These are phyloP conservation scores for Diaporthe australafricana DNA, from an alignment of 2,329 filamentous ascomycete species.

Conservation along the genomic window DNA sequence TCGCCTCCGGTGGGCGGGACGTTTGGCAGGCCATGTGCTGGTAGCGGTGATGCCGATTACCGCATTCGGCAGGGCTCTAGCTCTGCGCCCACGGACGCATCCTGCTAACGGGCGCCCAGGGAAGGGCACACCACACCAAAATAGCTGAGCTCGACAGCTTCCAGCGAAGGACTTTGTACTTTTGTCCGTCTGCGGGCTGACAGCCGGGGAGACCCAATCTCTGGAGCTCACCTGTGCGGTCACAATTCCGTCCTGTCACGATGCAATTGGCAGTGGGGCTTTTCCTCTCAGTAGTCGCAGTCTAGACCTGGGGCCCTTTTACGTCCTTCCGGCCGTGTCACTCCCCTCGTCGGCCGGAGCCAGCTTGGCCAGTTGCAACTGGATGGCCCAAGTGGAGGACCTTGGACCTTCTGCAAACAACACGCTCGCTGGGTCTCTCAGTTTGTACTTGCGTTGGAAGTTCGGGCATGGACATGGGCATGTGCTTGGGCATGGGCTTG, in stretches of 20 bases:
- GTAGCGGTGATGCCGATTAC: conserved; percentile 37
- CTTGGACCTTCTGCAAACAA: conserved; percentile 29
- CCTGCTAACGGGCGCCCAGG: conserved; percentile 32
- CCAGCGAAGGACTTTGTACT: conserved; percentile 33
- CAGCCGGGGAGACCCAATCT: neutral
- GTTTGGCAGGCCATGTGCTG: conserved; percentile 35
- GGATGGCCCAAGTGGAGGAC: conserved; percentile 3
- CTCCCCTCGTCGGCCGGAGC: conserved; percentile 16
- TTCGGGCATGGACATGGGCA: conserved; percentile 22
- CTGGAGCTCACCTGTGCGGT: neutral
- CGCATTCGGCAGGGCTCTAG: conserved; percentile 38
- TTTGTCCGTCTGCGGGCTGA: conserved; percentile 28
- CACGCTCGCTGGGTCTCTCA: conserved; percentile 2
- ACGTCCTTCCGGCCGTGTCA: conserved; percentile 13
- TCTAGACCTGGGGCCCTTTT: conserved; percentile 5
- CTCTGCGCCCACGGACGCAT: conserved; percentile 31
- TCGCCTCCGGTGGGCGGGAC: conserved; percentile 29
- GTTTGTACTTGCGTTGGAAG: conserved; percentile 25
- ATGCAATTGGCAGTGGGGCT: conserved; percentile 28
- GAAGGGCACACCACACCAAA: conserved; percentile 19
- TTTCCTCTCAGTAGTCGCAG: neutral
- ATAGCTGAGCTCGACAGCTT: conserved; percentile 12
- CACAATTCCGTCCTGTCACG: conserved; percentile 32
- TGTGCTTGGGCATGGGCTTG: conserved; percentile 17
- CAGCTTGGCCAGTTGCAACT: conserved; percentile 1